Evolutionary conservation across 129 eudicot species (phyloP), one percentile per base, ranked within the genome.

Genomic region (Cynara cardunculus): DNA sequence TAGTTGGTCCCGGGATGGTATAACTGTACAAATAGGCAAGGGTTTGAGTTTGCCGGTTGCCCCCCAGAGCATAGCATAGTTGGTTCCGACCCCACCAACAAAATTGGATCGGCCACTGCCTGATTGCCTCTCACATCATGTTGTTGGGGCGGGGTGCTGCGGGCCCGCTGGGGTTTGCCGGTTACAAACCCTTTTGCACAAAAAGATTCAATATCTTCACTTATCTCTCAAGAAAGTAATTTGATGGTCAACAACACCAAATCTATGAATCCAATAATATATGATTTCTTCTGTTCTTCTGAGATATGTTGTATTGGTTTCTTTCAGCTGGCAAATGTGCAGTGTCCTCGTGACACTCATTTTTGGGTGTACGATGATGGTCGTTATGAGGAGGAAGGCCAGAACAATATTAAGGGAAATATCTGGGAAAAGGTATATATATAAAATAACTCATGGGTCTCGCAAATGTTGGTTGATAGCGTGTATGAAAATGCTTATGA

Each of bases 321-420:
- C 28, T 80, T 88, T 83, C 90, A 96, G 99, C 83, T 96, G 78
- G 99, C 98, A 46, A 84, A 81, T 44, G 98, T 96, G 84, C 99
- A 96, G 80, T 96, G 99, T 74, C 99, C 99, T 25, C 99, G 99
- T 79, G 99, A 92, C 85, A 96, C 99, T 32, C 99, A 96, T 91
- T 96, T 92, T 69, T 96, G 98, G 99, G 99, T 96, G 31, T 96
- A 96, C 71, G 99, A 93, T 85, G 99, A 96, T 83, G 99, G 99
- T 72, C 98, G 98, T 39, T 96, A 96, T 82, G 99, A 96, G 90
- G 99, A 96, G 80, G 99, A 96, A 90, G 99, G 99, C 35, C 98
- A 96, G 76, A 96, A 96, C 73, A 96, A 92, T 86, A 96, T 96
- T 65, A 87, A 96, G 84, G 98, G 99, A 49, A 96, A 96, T 81